Evolutionary conservation across 768 basidiomycete genomes (phyloP).

Genomic region (Leccinum sublutescens): DNA sequence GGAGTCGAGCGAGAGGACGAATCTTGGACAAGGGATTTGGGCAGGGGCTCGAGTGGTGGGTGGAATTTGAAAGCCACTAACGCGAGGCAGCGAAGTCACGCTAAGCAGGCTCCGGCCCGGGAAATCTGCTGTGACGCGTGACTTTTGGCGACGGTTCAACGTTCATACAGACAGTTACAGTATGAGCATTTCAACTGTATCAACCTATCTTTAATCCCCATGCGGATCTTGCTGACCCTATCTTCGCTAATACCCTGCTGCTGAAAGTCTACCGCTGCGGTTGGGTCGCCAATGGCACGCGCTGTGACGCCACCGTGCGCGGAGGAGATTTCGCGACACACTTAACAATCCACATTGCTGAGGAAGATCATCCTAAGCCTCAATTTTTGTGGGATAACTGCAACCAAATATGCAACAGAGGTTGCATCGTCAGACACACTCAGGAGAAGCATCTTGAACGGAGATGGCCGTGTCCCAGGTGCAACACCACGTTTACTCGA

Average conservation of each 20-base stretch:
- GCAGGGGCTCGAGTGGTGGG: too few species aligned
- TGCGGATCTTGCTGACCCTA: not conserved
- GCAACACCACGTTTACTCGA: conserved; percentile 18
- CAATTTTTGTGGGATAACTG: conserved; percentile 19
- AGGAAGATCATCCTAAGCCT: not conserved
- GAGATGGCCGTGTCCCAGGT: conserved; percentile 24
- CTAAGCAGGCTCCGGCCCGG: too few species aligned
- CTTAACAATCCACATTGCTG: conserved; percentile 13
- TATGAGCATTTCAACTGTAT: conserved; percentile 3
- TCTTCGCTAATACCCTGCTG: not conserved
- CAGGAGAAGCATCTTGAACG: conserved; percentile 23
- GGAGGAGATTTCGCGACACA: conserved; percentile 20
- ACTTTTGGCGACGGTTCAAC: too few species aligned
- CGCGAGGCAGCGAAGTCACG: too few species aligned
- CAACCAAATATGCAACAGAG: conserved; percentile 7
- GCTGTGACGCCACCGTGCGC: conserved; percentile 5
- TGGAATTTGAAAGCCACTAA: too few species aligned
- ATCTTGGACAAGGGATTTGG: too few species aligned
- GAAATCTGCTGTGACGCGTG: too few species aligned
- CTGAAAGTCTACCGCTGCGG: conserved; percentile 3
- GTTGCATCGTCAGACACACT: conserved; percentile 21
- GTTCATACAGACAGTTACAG: too few species aligned
- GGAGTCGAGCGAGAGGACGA: too few species aligned
- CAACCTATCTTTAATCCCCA: not conserved
- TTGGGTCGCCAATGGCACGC: conserved; percentile 12